Base-by-base conservation (phyloP, 176 grass and related monocot genomes). In the Alopecurus myosuroides region DNA sequence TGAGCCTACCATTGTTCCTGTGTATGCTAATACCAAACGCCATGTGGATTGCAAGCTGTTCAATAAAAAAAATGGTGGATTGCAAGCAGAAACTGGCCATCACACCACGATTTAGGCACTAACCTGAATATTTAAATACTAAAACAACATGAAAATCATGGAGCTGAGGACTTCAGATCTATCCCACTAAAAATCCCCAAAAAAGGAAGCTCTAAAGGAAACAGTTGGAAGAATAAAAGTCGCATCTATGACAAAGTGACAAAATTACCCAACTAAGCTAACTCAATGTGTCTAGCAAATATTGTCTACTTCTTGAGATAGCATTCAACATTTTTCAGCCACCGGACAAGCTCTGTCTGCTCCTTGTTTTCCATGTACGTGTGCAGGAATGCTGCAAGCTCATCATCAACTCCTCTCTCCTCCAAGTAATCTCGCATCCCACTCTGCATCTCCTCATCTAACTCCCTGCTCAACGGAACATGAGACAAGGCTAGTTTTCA, bases 391-490 rank as follows among this genome's bases (percentile, higher is more conserved):
- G 50, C 78, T 4, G 91, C 93, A 37, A 98, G 89, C 31, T 92
- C 91, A 81, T 98, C 93, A 46, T 94, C 87, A 9, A 95, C 84
- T 31, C 93, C 93, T 84, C 91, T 92, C 71, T 88, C 53, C 74
- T 98, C 91, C 83, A 94, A 83, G 63, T 92, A 98, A 50, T 94
- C 85, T 25, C 45, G 77, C 33, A 85, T 81, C 2, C 89, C 74
- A 7, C 31, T 86, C 81, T 94, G 89, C 93, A 98, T 83, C 86
- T 95, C 93, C 25, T 98, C 96, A 52, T 98, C 93, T 29, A 94
- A 90, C 41, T 94, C 91, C 78, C 96, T 95, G 78, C 18, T 53
- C 42, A 79, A n/a, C 42, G n/a, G 22, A n/a, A n/a, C n/a, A n/a
- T 57, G 67, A 13, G 36, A 40, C 9, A 20, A 65, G 56, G 25